Percentiles rank a stretch among this genome's conserved stretches.
These are phyloP conservation scores for Vaccinium vitisidaea DNA, from an alignment of 148 eudicot species.

Conservation along the genomic window DNA sequence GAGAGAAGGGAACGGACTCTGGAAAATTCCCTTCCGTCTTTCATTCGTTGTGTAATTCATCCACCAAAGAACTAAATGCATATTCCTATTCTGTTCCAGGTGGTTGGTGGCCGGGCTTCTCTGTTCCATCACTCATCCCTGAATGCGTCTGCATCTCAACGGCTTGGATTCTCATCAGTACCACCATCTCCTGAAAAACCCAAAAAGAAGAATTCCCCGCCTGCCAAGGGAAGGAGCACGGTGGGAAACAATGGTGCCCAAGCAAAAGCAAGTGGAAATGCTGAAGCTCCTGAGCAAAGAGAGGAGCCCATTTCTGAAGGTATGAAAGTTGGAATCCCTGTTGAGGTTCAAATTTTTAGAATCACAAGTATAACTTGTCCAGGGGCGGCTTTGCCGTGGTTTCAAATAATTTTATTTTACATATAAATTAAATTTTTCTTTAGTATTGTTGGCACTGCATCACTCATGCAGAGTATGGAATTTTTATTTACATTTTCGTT, in stretches of 20 bases:
- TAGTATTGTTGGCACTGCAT: too few species aligned
- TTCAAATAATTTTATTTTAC: too few species aligned
- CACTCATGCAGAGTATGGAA: too few species aligned
- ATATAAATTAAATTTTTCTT: too few species aligned
- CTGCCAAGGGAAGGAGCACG: conserved; percentile 27
- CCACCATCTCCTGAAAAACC: conserved; percentile 60
- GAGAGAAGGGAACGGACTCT: background rate
- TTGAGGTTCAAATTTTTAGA: too few species aligned
- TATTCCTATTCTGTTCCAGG: conserved; percentile 24
- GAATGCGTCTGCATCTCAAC: conserved; percentile 32
- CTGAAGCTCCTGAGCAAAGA: conserved; percentile 22
- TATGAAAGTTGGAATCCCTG: conserved; percentile 18
- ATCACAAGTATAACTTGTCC: too few species aligned
- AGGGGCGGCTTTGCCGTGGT: too few species aligned
- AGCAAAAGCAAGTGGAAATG: conserved; percentile 18
- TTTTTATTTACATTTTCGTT: too few species aligned
- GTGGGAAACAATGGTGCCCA: conserved; percentile 33
- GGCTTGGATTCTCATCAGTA: conserved; percentile 64
- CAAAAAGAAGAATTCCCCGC: conserved; percentile 36
- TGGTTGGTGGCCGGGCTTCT: conserved; percentile 34
- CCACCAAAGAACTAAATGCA: background rate
- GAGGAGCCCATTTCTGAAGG: conserved; percentile 32
- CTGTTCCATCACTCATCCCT: conserved; percentile 31
- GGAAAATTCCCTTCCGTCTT: background rate
- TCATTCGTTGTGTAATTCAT: background rate